Percentiles rank a stretch among this genome's conserved stretches.
phyloP scores from a whole-genome alignment of 164 flowering plant genomes.

The Vitis cinerea region DNA sequence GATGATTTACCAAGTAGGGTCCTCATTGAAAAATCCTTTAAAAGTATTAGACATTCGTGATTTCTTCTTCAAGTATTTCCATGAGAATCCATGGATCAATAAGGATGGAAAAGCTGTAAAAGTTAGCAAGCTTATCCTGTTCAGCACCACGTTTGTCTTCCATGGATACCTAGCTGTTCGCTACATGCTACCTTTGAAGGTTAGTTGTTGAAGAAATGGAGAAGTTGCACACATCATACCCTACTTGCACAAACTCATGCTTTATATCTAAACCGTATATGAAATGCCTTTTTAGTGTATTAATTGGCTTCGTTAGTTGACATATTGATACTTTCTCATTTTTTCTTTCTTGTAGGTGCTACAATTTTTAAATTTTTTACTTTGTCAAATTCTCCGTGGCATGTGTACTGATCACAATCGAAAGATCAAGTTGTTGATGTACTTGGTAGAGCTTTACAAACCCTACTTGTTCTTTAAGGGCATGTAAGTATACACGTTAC shows the following conservation, averaged over 20 bases:
- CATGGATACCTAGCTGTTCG: conserved; percentile 46
- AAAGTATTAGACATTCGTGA: conserved; percentile 17
- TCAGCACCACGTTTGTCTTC: conserved; percentile 42
- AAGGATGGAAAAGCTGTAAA: conserved; percentile 55
- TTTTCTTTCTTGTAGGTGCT: conserved; percentile 31
- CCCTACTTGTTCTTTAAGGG: conserved; percentile 64
- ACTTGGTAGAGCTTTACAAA: conserved; percentile 47
- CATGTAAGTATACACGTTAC: conserved; percentile 32
- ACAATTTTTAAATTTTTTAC: conserved; percentile 32
- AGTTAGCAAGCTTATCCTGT: conserved; percentile 29
- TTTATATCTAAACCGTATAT: too few species aligned
- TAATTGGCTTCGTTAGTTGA: not conserved
- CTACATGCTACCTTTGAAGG: conserved; percentile 56
- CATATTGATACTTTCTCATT: not conserved
- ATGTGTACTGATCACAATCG: conserved; percentile 26
- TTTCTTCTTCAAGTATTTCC: conserved; percentile 36
- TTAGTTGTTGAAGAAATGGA: conserved; percentile 6
- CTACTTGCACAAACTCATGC: too few species aligned
- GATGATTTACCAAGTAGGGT: conserved; percentile 60
- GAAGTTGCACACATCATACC: too few species aligned
- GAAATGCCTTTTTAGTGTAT: too few species aligned
- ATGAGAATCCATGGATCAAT: conserved; percentile 45
- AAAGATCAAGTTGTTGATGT: conserved; percentile 38
- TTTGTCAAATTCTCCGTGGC: conserved; percentile 29
- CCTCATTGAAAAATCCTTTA: conserved; percentile 50